Evolutionary conservation across 495 filamentous ascomycete species (phyloP), one percentile per base, ranked within the genome.

Genomic region (Chaetomidium leptoderma): DNA sequence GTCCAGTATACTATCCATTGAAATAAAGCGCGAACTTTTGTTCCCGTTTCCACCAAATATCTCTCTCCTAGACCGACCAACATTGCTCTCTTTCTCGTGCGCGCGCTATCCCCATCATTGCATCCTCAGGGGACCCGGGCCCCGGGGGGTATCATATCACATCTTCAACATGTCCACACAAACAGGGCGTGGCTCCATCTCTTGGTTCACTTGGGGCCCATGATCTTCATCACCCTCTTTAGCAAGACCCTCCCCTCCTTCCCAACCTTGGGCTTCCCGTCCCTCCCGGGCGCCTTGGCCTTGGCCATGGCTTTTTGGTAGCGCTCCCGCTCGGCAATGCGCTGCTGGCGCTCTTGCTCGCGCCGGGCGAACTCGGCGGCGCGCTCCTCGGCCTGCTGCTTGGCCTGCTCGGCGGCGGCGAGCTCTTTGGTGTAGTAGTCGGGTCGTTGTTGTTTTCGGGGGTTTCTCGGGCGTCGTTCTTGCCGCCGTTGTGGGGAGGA

Each of bases 221-320:
- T 80, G 70, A 91, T 73, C 64, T 78, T 83, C 77, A 88, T 85
- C 14, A 95, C 86, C 68, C 83, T 89, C 71, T 91, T 87, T 53
- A 96, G 71, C 62, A 98, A 60, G 13, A 93, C 78, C n/a, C 80
- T 80, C 57, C 92, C 91, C 78, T 96, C 90, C 55, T 88, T 78
- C 2, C 93, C 93, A 33, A 98, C 63, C 71, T 90, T 92, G 63
- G 85, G 76, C 72, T 92, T 86, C 26, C 92, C 92, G 71, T 89
- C 83, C 65, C 79, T 79, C 47, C 90, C 90, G 10, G 85, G 86
- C 32, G 77, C 76, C 65, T 85, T 82, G 7, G 91, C 92, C 72
- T 91, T 91, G 14, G 82, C 80, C 82, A 91, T 87, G 3, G 81
- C 82, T 69, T 78, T 84, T 17, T 86, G 78, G 53, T 84, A 82